Conservation (phyloP, 2,329 filamentous ascomycete genomes). For the Ilyonectria sp. region DNA sequence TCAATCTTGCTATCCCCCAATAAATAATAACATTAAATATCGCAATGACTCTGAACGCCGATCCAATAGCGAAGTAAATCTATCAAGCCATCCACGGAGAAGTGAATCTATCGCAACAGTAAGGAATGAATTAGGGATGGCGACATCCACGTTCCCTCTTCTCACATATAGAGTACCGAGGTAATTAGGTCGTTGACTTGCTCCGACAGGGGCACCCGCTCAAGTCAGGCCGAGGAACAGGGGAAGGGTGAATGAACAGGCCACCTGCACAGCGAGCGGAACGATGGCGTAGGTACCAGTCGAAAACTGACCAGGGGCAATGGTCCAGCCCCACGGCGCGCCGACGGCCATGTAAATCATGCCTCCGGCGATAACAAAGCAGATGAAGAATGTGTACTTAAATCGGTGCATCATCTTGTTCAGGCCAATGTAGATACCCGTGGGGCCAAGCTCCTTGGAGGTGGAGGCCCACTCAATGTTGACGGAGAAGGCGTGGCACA, state of each 20-base stretch:
- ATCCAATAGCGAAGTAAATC: no score
- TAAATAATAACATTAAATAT: no score
- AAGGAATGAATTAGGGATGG: no score
- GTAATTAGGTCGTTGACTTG: background rate
- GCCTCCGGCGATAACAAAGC: conserved; percentile 40
- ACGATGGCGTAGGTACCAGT: conserved; percentile 47
- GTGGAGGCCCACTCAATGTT: conserved; percentile 51
- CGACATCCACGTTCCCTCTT: no score
- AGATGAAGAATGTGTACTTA: conserved; percentile 54
- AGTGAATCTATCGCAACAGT: no score
- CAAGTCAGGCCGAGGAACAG: conserved; percentile 47
- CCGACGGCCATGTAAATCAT: conserved; percentile 48
- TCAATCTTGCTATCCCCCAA: no score
- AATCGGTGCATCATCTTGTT: conserved; percentile 63
- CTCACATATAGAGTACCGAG: no score
- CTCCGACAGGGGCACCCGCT: background rate
- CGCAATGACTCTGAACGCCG: no score
- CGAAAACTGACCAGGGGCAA: conserved; percentile 43
- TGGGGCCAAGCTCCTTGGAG: conserved; percentile 48
- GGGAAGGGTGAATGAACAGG: conserved; percentile 43
- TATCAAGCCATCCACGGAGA: no score
- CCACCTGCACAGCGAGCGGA: conserved; percentile 45
- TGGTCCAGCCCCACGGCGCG: conserved; percentile 47
- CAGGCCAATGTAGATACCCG: conserved; percentile 51
- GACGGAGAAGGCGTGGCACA: conserved; percentile 47